phyloP scores from a whole-genome alignment of 768 basidiomycete genomes.

The Lepiota venenata region DNA sequence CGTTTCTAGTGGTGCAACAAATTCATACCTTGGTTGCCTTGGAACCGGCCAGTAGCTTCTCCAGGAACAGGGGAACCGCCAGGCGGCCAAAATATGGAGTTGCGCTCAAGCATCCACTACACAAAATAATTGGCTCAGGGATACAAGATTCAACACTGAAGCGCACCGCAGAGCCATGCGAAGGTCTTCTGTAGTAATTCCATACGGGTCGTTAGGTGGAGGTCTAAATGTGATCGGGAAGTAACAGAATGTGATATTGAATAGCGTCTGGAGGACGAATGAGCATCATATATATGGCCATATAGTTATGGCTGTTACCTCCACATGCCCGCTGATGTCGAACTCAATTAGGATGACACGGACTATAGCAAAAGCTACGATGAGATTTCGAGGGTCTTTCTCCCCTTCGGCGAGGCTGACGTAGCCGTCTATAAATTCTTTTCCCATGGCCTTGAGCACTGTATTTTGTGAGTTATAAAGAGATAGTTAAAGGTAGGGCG shows the following conservation, averaged over 20 bases:
- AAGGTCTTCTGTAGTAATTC: constrained; percentile 86
- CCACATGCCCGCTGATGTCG: constrained; percentile 67
- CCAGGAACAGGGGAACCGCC: constrained; percentile 85
- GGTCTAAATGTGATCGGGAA: constrained; percentile 97
- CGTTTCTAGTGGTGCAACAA: neutral
- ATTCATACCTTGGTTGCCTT: constrained; percentile 74
- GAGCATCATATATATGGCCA: neutral
- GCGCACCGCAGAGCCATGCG: constrained; percentile 64
- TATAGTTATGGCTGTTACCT: constrained; percentile 46
- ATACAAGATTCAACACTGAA: neutral
- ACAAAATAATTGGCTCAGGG: constrained; percentile 2
- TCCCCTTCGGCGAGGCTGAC: constrained; percentile 86
- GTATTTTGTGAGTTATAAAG: constrained; percentile 7
- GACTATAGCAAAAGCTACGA: constrained; percentile 86
- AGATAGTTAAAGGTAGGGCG: neutral
- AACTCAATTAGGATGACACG: constrained; percentile 88
- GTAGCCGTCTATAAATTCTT: constrained; percentile 74
- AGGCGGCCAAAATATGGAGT: constrained; percentile 80
- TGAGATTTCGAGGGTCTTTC: constrained; percentile 94
- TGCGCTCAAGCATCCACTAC: constrained; percentile 69
- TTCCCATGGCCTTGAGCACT: constrained; percentile 73
- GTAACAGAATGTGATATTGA: constrained; percentile 96
- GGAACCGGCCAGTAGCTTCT: constrained; percentile 84
- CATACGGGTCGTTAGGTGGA: constrained; percentile 91
- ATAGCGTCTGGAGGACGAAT: constrained; percentile 59